Conservation (phyloP, 495 filamentous ascomycete genomes). For the Xylona heveae region DNA sequence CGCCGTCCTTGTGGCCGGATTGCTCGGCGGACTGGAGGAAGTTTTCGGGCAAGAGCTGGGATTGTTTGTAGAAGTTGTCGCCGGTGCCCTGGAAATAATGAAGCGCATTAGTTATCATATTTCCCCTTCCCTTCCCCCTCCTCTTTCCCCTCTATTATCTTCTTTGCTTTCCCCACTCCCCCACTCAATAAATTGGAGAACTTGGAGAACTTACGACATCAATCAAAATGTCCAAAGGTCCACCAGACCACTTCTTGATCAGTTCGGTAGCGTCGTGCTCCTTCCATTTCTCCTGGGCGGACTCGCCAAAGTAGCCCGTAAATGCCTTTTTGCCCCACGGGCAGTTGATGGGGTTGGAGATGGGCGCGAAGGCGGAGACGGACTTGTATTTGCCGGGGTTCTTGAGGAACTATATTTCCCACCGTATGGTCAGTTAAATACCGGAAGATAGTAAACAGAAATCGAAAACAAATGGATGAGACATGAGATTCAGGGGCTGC, state of each 20-base stretch:
- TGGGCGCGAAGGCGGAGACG: slow-evolving; percentile 80
- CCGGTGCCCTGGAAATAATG: slow-evolving; percentile 40
- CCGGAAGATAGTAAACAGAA: too few species aligned
- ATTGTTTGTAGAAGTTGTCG: slow-evolving; percentile 89
- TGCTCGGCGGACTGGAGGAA: slow-evolving; percentile 60
- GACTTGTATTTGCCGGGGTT: slow-evolving; percentile 76
- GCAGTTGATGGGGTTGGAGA: slow-evolving; percentile 66
- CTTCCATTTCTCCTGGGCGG: slow-evolving; percentile 52
- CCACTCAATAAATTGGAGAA: not conserved
- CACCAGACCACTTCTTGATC: slow-evolving; percentile 50
- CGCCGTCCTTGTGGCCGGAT: slow-evolving; percentile 38
- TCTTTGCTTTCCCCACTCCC: not conserved
- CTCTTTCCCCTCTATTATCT: too few species aligned
- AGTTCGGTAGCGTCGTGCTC: slow-evolving; percentile 87
- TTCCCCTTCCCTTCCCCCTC: too few species aligned
- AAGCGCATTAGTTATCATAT: not conserved
- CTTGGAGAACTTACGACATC: slow-evolving; percentile 40
- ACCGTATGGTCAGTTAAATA: too few species aligned
- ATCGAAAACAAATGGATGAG: too few species aligned
- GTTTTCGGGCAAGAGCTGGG: slow-evolving; percentile 85
- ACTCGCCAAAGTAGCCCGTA: slow-evolving; percentile 62
- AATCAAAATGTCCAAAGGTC: slow-evolving; percentile 51
- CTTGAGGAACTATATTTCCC: slow-evolving; percentile 44
- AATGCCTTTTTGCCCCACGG: slow-evolving; percentile 97
- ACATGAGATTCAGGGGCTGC: too few species aligned